Base-by-base conservation (phyloP, 768 basidiomycete genomes). In the Phallus indusiatus region DNA sequence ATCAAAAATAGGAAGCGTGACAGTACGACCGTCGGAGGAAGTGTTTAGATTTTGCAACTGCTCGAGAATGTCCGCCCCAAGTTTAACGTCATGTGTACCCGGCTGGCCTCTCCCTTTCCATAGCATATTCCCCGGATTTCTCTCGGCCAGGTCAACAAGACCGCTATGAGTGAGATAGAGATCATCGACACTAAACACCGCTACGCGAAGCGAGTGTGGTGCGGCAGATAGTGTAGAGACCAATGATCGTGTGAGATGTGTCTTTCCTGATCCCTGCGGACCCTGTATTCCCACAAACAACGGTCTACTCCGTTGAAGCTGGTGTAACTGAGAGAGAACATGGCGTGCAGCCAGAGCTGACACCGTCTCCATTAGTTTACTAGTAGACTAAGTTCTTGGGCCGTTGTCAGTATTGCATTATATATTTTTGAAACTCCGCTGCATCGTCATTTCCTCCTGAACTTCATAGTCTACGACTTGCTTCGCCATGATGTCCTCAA, bases 181-280 rank as follows among this genome's bases (percentile, higher is more conserved):
- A 67, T 97, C 87, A 68, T 93, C 91, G 54, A 90, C 81, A 34
- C 88, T 90, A 16, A 91, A 74, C 10, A 84, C 77, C 3, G 77
- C 83, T 36, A 84, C 79, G 17, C 76, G 77, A 12, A 89, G 77
- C 5, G 73, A 68, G 59, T 81, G 70, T 2, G 80, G 82, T 5
- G 76, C 65, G 21, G 71, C 68, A 50, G 73, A 53, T n/a, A 73
- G 67, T 11, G 55, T 49, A 11, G 67, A 61, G 9, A 63, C 57
- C 56, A 59, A 59, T 51, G 61, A 64, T 14, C 17, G 60, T 59
- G 37, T 21, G 16, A 20, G 54, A 72, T 53, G 74, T 78, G 69
- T 64, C 75, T 98, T 98, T 35, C 94, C 94, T 55, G 88, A 89
- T 11, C 94, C 94, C 71, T 97, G 94, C 0, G 94, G 93, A 0